Percentiles rank a stretch among this genome's conserved stretches.
Evolutionary conservation across 257 asterid genomes (phyloP).

Genomic region (Nicotiana undulata): DNA sequence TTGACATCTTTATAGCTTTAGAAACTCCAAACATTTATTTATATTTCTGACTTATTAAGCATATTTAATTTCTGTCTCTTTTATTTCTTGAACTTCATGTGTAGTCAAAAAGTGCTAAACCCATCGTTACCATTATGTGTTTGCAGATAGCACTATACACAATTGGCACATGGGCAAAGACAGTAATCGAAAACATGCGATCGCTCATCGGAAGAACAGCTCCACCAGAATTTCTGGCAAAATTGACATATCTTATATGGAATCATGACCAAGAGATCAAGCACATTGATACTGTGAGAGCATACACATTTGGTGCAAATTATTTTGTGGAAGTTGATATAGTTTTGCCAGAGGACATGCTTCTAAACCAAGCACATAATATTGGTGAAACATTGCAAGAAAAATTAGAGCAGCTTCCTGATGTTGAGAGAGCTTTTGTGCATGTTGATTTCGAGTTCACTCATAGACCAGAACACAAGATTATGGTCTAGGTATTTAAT

Average conservation of each 20-base stretch:
- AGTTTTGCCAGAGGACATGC: conserved; percentile 21
- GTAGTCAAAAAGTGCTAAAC: no score
- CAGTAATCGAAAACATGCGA: conserved; percentile 21
- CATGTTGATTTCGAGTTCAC: conserved; percentile 27
- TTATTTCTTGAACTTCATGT: no score
- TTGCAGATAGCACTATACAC: conserved; percentile 26
- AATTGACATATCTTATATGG: conserved; percentile 22
- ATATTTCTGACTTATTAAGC: no score
- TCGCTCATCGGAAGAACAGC: conserved; percentile 28
- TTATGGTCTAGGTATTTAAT: not conserved
- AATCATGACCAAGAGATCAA: conserved; percentile 8
- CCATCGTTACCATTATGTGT: not conserved
- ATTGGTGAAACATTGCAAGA: conserved; percentile 29
- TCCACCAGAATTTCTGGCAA: conserved; percentile 21
- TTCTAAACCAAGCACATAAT: conserved; percentile 16
- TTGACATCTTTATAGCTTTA: no score
- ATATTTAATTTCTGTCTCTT: no score
- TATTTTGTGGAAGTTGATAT: conserved; percentile 9
- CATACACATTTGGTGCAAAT: conserved; percentile 27
- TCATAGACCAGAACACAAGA: conserved; percentile 25
- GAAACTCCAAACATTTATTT: no score
- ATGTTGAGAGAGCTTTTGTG: conserved; percentile 31
- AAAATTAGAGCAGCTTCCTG: conserved; percentile 22
- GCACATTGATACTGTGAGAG: conserved; percentile 27
- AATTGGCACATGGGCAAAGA: conserved; percentile 24